phyloP scores from a whole-genome alignment of 305 asterid species.

The Solanum hybrid region DNA sequence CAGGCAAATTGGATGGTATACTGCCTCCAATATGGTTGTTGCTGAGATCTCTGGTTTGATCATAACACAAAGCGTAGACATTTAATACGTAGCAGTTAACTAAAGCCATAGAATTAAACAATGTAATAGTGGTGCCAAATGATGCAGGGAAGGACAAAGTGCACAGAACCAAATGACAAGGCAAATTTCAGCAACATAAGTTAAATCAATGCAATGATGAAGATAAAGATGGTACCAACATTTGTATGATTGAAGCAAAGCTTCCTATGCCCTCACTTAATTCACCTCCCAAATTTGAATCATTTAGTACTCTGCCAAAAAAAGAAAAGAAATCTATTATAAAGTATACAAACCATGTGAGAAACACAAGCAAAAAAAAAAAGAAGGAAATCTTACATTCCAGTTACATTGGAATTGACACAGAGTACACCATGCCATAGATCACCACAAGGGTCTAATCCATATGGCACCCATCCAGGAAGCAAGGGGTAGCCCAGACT shows the following conservation, averaged over 20 bases:
- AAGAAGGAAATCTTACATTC: constrained; percentile 38
- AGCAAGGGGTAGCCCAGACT: constrained; percentile 62
- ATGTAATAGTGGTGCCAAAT: background rate
- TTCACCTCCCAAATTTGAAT: constrained; percentile 59
- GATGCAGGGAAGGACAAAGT: background rate
- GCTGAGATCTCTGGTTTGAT: constrained; percentile 55
- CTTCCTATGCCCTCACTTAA: constrained; percentile 48
- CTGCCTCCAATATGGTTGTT: constrained; percentile 83
- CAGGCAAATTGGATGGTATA: constrained; percentile 62
- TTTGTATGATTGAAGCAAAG: constrained; percentile 52
- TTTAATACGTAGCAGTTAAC: background rate
- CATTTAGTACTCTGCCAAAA: constrained; percentile 44
- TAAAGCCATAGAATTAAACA: background rate
- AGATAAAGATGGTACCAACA: constrained; percentile 39
- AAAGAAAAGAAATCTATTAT: background rate
- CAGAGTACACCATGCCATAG: constrained; percentile 88
- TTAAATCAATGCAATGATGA: background rate
- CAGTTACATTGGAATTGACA: constrained; percentile 65
- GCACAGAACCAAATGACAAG: background rate
- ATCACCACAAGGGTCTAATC: constrained; percentile 89
- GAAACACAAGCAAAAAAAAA: background rate
- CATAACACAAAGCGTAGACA: background rate
- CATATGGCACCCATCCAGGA: constrained; percentile 67
- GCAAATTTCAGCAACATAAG: background rate
- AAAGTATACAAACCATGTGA: background rate